Conservation (phyloP, 306 rosid species). For the Cucumis sativus region Cucumber_9930_V3 NC_026660.2:28407501-28408000, state of each 20-base stretch:
- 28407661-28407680: constrained; percentile 76
- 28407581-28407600: constrained; percentile 63
- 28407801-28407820: constrained; percentile 33
- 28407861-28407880: constrained; percentile 51
- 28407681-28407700: constrained; percentile 65
- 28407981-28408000: not conserved
- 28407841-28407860: constrained; percentile 39
- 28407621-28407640: constrained; percentile 26
- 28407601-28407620: constrained; percentile 36
- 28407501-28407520: constrained; percentile 46
- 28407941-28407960: not conserved
- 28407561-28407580: constrained; percentile 83
- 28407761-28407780: constrained; percentile 80
- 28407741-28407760: constrained; percentile 45
- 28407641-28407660: constrained; percentile 68
- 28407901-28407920: not conserved
- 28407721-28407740: constrained; percentile 22
- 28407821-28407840: constrained; percentile 29
- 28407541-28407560: constrained; percentile 88
- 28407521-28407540: constrained; percentile 81
- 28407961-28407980: not conserved
- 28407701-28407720: constrained; percentile 25
- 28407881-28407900: constrained; percentile 67
- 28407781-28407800: constrained; percentile 67
- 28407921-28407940: not conserved